Evolutionary conservation across 306 rosid genomes (phyloP).

Genomic region (Rosa multiflora): DNA sequence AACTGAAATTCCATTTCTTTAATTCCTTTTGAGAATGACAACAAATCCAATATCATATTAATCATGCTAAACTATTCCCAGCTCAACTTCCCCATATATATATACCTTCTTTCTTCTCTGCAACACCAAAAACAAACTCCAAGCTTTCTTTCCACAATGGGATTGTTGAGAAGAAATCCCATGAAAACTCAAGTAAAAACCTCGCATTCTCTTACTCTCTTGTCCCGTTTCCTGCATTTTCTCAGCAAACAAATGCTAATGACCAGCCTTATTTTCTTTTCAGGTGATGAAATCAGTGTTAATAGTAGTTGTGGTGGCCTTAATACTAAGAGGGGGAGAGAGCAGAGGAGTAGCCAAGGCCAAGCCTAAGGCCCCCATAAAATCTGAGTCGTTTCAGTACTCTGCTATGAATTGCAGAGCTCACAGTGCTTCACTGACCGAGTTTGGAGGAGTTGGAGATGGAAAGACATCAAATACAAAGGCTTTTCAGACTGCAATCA

Average conservation of each 20-base stretch:
- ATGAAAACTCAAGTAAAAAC: constrained; percentile 31
- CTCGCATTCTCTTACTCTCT: background rate
- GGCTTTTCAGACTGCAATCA: constrained; percentile 41
- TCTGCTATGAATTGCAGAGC: constrained; percentile 46
- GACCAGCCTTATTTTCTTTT: background rate
- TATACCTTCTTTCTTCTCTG: background rate
- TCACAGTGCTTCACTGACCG: constrained; percentile 44
- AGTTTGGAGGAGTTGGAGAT: constrained; percentile 56
- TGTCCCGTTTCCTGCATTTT: constrained; percentile 11
- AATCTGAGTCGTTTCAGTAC: constrained; percentile 30
- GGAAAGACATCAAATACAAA: constrained; percentile 48
- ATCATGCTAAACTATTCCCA: background rate
- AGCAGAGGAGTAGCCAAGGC: constrained; percentile 16
- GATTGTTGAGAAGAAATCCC: constrained; percentile 17
- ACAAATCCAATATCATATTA: background rate
- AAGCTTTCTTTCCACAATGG: constrained; percentile 12
- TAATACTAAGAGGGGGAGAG: constrained; percentile 16
- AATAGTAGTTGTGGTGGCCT: constrained; percentile 7
- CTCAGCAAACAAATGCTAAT: background rate
- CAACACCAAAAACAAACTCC: constrained; percentile 19
- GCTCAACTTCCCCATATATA: constrained; percentile 14
- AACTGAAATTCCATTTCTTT: background rate
- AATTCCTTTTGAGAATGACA: background rate
- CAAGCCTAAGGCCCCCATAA: background rate
- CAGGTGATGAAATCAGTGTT: constrained; percentile 29